phyloP scores from a whole-genome alignment of 441 rosid genomes.

The Cnidoscolus chayamansa region DNA sequence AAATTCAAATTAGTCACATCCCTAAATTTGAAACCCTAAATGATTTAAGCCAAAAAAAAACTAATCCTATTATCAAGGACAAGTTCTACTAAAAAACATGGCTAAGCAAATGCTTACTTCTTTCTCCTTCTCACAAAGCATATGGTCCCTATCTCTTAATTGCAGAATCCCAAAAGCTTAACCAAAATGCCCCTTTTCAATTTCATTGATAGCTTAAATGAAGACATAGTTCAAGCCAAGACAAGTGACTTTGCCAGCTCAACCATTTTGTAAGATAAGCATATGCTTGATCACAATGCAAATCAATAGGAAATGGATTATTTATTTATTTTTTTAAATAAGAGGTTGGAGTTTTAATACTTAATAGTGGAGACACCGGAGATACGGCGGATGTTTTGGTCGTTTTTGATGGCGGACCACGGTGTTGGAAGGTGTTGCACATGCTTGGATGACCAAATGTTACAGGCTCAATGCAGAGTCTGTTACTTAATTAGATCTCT shows the following conservation, averaged over 20 bases:
- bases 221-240: constrained; percentile 28
- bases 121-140: constrained; percentile 13
- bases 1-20: no score
- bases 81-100: constrained; percentile 5
- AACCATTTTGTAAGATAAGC: neutral
- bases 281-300: constrained; percentile 3
- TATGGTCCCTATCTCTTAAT: constrained; percentile 24
- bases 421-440: constrained; percentile 42
- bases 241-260: constrained; percentile 33
- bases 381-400: constrained; percentile 56
- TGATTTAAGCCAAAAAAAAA: no score
- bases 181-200: constrained; percentile 8
- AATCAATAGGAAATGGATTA: constrained; percentile 21
- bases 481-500: neutral
- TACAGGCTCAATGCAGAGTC: constrained; percentile 16
- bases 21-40: no score
- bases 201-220: constrained; percentile 6
- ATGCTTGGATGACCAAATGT: constrained; percentile 22
- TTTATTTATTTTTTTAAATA: neutral
- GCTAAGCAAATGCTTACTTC: constrained; percentile 9
- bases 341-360: neutral
- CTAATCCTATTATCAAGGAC: constrained; percentile 10
- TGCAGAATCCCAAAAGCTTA: constrained; percentile 25
- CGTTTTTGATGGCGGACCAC: constrained; percentile 36
- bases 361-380: constrained; percentile 33